These are phyloP conservation scores for Penicillium egyptiacum DNA, from an alignment of 495 filamentous ascomycete species.

Conservation along the genomic window DNA sequence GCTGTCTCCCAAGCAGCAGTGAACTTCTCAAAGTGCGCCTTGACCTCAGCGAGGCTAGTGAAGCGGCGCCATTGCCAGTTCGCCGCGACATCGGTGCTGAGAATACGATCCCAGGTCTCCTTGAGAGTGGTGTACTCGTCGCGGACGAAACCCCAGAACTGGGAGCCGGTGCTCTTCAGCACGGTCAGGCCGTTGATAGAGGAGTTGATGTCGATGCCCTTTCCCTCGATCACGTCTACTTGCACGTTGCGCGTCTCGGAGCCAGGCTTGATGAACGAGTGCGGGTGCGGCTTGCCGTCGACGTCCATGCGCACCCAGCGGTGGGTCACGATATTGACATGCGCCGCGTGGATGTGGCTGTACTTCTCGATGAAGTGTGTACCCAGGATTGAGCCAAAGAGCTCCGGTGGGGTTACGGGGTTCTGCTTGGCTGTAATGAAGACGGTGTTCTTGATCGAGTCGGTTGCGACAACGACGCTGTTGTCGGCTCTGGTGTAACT, in stretches of 20 bases:
- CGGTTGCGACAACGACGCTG: slow-evolving; percentile 90
- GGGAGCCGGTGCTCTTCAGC: slow-evolving; percentile 95
- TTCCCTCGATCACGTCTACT: slow-evolving; percentile 51
- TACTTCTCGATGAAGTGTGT: slow-evolving; percentile 88
- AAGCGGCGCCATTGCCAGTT: slow-evolving; percentile 83
- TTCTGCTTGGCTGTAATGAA: slow-evolving; percentile 93
- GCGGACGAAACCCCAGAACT: slow-evolving; percentile 89
- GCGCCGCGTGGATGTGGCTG: slow-evolving; percentile 77
- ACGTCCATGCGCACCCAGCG: slow-evolving; percentile 89
- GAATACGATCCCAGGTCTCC: slow-evolving; percentile 91
- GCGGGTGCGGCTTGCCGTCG: slow-evolving; percentile 90
- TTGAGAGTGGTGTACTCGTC: slow-evolving; percentile 89
- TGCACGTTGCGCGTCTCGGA: slow-evolving; percentile 69
- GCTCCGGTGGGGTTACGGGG: slow-evolving; percentile 89
- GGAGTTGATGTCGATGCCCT: slow-evolving; percentile 71
- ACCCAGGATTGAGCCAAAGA: slow-evolving; percentile 80
- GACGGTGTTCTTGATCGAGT: slow-evolving; percentile 97
- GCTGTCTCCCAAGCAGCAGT: slow-evolving; percentile 75
- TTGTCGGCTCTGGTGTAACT: slow-evolving; percentile 95
- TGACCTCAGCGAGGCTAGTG: slow-evolving; percentile 63
- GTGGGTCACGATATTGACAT: slow-evolving; percentile 79
- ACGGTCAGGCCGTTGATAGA: slow-evolving; percentile 76
- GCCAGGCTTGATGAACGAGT: slow-evolving; percentile 91
- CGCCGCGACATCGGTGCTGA: slow-evolving; percentile 87
- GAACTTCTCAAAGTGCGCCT: slow-evolving; percentile 63